Percentiles rank a stretch among this genome's conserved stretches.
phyloP scores from a whole-genome alignment of 1,139 yeast species.

The Suhomyces choctaworum region DNA sequence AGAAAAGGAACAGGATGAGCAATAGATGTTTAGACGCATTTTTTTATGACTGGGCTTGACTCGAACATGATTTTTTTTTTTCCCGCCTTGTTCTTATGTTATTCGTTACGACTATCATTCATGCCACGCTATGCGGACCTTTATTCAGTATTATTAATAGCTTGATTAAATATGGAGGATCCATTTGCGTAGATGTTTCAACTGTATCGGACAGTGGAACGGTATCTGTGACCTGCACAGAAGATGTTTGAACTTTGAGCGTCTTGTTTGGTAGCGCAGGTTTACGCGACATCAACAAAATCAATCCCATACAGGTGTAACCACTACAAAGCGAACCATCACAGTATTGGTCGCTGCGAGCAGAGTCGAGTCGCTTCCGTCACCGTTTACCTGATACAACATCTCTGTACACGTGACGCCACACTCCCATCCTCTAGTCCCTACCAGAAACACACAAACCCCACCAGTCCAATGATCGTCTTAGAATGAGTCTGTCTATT shows the following conservation, averaged over 20 bases:
- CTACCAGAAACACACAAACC: not conserved
- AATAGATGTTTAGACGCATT: conserved; percentile 7
- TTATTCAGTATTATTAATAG: conserved; percentile 11
- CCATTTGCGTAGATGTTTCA: too few relatives aligned
- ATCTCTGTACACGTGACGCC: too few relatives aligned
- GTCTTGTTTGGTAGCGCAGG: too few relatives aligned
- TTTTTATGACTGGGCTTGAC: conserved; percentile 2
- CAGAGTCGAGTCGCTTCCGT: too few relatives aligned
- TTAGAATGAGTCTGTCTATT: conserved; percentile 22
- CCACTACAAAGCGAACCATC: too few relatives aligned
- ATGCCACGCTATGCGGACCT: conserved; percentile 7
- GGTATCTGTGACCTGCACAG: too few relatives aligned
- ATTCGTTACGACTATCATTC: conserved; percentile 11
- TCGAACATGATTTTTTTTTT: conserved; percentile 2
- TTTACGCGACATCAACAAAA: conserved; percentile 4
- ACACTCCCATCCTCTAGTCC: not conserved
- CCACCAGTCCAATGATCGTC: conserved; percentile 10
- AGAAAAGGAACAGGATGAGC: conserved; percentile 22
- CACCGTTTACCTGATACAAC: too few relatives aligned
- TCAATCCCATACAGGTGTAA: not conserved
- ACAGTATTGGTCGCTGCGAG: too few relatives aligned
- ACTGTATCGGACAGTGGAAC: too few relatives aligned
- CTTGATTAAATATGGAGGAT: too few relatives aligned
- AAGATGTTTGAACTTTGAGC: too few relatives aligned
- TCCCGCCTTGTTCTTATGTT: conserved; percentile 6